Conservation (phyloP, 352 stramenopile species). For the Globisporangium acanthophoron region DNA sequence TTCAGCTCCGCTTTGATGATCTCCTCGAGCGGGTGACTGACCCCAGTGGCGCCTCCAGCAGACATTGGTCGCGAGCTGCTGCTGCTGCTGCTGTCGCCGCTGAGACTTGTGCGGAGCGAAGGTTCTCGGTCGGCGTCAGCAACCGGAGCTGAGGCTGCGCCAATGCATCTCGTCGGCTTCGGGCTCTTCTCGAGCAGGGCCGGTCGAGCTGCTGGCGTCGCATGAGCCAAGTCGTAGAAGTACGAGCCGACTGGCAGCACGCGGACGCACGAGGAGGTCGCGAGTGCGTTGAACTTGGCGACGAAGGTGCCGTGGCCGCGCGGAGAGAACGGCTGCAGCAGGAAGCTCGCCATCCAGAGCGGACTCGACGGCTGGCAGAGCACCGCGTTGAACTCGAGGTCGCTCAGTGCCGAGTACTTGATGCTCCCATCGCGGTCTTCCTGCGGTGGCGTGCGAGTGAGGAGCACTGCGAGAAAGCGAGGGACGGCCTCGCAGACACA, state of each 20-base stretch:
- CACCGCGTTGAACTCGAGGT: conserved; percentile 51
- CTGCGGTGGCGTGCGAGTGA: conserved; percentile 17
- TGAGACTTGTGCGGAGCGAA: neutral
- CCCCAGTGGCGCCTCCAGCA: neutral
- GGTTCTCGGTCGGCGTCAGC: neutral
- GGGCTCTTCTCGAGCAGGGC: neutral
- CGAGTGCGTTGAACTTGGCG: conserved; percentile 44
- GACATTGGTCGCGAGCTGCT: neutral
- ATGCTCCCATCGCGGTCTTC: conserved; percentile 36
- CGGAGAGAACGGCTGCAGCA: conserved; percentile 43
- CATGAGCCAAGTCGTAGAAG: conserved; percentile 26
- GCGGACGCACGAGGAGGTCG: conserved; percentile 31
- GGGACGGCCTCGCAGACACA: neutral
- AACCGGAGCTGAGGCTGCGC: neutral
- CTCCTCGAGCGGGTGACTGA: conserved; percentile 23
- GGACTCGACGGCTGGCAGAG: conserved; percentile 39
- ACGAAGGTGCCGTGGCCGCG: conserved; percentile 34
- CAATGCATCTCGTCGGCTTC: neutral
- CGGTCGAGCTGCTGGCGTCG: neutral
- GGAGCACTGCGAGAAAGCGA: neutral
- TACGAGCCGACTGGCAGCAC: conserved; percentile 25
- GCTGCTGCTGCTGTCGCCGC: neutral
- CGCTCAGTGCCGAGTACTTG: conserved; percentile 33
- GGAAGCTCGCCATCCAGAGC: conserved; percentile 34
- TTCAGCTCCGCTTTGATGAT: conserved; percentile 44